Evolutionary conservation across 345 rosid species (phyloP).

Genomic region (Pistacia vera): DNA sequence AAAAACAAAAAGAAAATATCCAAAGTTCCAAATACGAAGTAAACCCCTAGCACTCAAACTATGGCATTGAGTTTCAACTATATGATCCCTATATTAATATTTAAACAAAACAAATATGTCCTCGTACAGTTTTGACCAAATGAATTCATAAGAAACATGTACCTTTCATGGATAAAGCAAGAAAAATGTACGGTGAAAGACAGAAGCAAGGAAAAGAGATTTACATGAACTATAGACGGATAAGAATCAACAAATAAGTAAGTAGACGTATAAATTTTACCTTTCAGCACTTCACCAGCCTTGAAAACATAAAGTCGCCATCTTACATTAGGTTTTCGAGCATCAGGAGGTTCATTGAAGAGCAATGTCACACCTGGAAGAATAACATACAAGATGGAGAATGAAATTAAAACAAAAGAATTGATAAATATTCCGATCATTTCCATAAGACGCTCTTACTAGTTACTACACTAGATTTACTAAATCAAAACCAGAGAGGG

Average conservation of each 20-base stretch:
- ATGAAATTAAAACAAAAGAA: background rate
- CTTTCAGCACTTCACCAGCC: conserved; percentile 82
- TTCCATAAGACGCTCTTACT: background rate
- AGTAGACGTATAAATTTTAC: conserved; percentile 34
- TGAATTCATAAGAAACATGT: too few species aligned
- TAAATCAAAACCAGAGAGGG: background rate
- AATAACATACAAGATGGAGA: conserved; percentile 1
- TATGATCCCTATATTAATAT: too few species aligned
- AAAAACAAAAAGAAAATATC: background rate
- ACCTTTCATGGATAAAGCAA: too few species aligned
- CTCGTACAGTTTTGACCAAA: too few species aligned
- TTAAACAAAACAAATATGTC: too few species aligned
- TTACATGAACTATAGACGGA: background rate
- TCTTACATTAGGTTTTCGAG: conserved; percentile 77
- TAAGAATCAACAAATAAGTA: background rate
- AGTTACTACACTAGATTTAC: background rate
- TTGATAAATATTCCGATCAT: background rate
- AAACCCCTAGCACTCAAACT: too few species aligned
- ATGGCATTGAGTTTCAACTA: too few species aligned
- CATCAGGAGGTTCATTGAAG: conserved; percentile 93
- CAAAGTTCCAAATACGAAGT: background rate
- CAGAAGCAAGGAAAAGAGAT: background rate
- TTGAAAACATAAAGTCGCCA: conserved; percentile 96
- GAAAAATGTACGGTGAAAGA: background rate
- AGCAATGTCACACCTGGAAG: conserved; percentile 77